Base-by-base conservation (phyloP, 2,329 filamentous ascomycete species). In the Sporothrix humicola region DNA sequence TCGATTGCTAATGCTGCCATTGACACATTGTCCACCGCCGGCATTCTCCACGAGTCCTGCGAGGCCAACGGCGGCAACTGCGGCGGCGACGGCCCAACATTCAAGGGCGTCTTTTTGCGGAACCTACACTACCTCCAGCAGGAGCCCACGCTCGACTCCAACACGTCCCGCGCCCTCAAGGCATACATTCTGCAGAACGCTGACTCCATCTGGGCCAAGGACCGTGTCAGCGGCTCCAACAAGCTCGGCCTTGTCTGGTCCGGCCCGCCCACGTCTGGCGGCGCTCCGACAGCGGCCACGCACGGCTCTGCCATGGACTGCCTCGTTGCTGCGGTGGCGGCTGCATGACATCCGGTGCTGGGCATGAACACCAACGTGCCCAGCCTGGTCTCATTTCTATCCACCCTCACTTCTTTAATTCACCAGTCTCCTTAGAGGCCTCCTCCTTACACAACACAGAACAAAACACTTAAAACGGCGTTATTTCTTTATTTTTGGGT, bases 281-380 rank as follows among this genome's bases (percentile, higher is more conserved):
- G 81, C 2, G 79, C 79, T 0, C 83, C 85, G 54, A 86, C 84
- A 1, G 88, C 90, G 1, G 85, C 86, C 66, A 88, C 89, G 26
- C 91, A 93, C 63, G 88, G 87, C 78, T 89, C 88, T 20, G 91
- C 89, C 0, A 81, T 93, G 80, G 91, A 93, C 81, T 87, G 86
- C 50, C 81, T 93, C 44, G 88, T 93, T 74, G 91, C 89, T 42
- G 90, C 90, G 7, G 79, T 86, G 76, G 82, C 81, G 26, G 82
- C 84, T 15, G 79, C 79, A 52, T 81, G 12, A 71, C 46, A 31
- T 8, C 17, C 63, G 20, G 20, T 23, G 61, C 65, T 50, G 48
- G 31, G 8, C 52, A 52, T 3, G 31, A 37, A 10, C 59, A 46
- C 1, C 13, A 17, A 15, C n/a, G 13, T 46, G 59, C 23, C 9